phyloP scores from a whole-genome alignment of 140 eudicot species.

The Bidens hawaiensis region DNA sequence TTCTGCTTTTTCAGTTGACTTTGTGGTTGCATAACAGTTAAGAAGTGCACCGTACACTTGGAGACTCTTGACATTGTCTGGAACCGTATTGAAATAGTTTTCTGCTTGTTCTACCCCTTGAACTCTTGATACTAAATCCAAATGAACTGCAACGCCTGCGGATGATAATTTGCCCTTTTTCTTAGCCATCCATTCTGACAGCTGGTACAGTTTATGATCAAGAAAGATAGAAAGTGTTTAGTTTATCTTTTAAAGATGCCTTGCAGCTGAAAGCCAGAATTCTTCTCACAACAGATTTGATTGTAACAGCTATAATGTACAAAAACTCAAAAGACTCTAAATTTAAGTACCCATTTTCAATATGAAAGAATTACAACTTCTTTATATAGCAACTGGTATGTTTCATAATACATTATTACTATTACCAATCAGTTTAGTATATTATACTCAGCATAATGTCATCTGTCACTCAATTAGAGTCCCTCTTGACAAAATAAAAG shows the following conservation, averaged over 20 bases:
- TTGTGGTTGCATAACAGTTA: slow-evolving; percentile 35
- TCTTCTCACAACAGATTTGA: not conserved
- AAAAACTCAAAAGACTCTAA: not conserved
- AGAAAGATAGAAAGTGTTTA: not conserved
- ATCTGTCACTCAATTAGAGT: not conserved
- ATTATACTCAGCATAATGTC: not conserved
- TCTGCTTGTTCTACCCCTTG: slow-evolving; percentile 58
- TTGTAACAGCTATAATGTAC: not conserved
- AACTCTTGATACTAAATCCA: slow-evolving; percentile 44
- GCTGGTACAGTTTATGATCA: slow-evolving; percentile 27
- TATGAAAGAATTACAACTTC: not conserved
- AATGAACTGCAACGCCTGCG: slow-evolving; percentile 42
- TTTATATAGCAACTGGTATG: not conserved
- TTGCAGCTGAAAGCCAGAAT: not conserved
- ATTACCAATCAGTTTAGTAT: not conserved
- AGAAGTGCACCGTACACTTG: slow-evolving; percentile 51
- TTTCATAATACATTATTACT: not conserved
- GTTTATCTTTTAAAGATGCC: not conserved
- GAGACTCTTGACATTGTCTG: slow-evolving; percentile 30
- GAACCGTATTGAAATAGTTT: slow-evolving; percentile 38
- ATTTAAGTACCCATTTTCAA: not conserved
- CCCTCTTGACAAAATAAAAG: not conserved
- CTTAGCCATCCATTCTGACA: slow-evolving; percentile 71
- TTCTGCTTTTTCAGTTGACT: slow-evolving; percentile 60
- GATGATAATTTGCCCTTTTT: slow-evolving; percentile 14